Percentiles rank a stretch among this genome's conserved stretches.
Conservation (phyloP, 805 yeast species). For the Saccharomycopsis sp. region DNA sequence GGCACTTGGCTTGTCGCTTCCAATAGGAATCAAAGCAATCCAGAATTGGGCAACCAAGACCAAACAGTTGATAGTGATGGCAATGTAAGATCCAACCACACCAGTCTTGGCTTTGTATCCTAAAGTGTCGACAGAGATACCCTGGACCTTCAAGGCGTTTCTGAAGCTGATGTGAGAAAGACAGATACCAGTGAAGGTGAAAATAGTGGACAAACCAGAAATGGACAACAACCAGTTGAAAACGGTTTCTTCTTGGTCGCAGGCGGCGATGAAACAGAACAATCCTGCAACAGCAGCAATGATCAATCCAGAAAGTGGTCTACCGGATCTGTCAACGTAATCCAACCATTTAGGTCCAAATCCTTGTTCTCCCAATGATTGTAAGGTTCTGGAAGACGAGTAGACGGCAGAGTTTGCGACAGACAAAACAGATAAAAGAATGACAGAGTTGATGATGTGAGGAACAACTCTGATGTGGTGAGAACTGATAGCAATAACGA, state of each 20-base stretch:
- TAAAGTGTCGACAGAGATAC: slow-evolving; percentile 42
- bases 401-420: slow-evolving; percentile 73
- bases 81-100: slow-evolving; percentile 46
- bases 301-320: slow-evolving; percentile 51
- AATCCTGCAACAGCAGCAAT: slow-evolving; percentile 49
- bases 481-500: slow-evolving; percentile 60
- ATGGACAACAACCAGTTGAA: slow-evolving; percentile 61
- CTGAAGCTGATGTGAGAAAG: slow-evolving; percentile 53
- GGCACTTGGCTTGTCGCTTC: slow-evolving; percentile 33
- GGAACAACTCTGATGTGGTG: slow-evolving; percentile 63
- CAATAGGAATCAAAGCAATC: slow-evolving; percentile 58
- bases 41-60: slow-evolving; percentile 57
- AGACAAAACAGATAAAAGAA: slow-evolving; percentile 63
- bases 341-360: slow-evolving; percentile 51
- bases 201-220: slow-evolving; percentile 53
- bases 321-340: slow-evolving; percentile 48
- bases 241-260: slow-evolving; percentile 47
- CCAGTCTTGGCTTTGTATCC: slow-evolving; percentile 50
- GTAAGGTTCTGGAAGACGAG: slow-evolving; percentile 66
- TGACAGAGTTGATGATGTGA: slow-evolving; percentile 67
- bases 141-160: slow-evolving; percentile 49
- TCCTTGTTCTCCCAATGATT: slow-evolving; percentile 64
- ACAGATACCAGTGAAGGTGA: slow-evolving; percentile 58
- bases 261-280: slow-evolving; percentile 63
- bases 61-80: slow-evolving; percentile 41